Evolutionary conservation across 2,329 filamentous ascomycete species (phyloP), one percentile per base, ranked within the genome.

Genomic region (Colletotrichum sansevieriae): DNA sequence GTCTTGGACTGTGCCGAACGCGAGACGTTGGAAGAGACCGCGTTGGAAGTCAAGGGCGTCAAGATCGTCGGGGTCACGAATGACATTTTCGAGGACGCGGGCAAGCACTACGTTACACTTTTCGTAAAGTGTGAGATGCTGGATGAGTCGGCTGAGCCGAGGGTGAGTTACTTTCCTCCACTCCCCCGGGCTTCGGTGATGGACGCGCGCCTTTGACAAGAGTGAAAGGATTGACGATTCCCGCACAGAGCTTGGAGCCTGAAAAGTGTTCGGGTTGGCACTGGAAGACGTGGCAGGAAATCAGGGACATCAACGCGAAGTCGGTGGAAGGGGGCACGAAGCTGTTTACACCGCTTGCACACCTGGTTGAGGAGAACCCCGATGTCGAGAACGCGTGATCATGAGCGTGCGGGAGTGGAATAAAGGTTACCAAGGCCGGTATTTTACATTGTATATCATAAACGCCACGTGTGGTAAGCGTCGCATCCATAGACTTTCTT

Each of bases 71-170:
- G 85, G 0, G 85, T 88, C 0, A 93, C 90, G 5, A 93, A 94
- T 74, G 88, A 90, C 73, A 75, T 92, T 1, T 92, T 94, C 75
- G 74, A 78, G 1, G 74, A 75, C 0, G 83, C 85, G n/a, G 78
- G 78, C 0, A 92, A 90, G 77, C 92, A 95, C 75, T 95, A 95
- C 74, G 83, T 94, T 58, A 95, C 92, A 0, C 77, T 94, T 3
- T 94, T 92, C 72, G 86, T 93, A 70, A 80, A 81, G 0, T 88
- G 87, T 47, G 78, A 78, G 51, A 80, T 87, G 72, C 74, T 79
- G 0, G 83, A 88, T 29, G 79, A 83, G 15, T 71, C 74, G 0
- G 83, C 83, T 29, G 76, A 86, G 71, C 86, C 91, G 0, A 63
- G 84, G 82, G 90, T 91, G 67, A 74, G 6, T 20, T 59, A 77